Base-by-base conservation (phyloP, 805 yeast genomes). In the Candida namnaoensis region DNA sequence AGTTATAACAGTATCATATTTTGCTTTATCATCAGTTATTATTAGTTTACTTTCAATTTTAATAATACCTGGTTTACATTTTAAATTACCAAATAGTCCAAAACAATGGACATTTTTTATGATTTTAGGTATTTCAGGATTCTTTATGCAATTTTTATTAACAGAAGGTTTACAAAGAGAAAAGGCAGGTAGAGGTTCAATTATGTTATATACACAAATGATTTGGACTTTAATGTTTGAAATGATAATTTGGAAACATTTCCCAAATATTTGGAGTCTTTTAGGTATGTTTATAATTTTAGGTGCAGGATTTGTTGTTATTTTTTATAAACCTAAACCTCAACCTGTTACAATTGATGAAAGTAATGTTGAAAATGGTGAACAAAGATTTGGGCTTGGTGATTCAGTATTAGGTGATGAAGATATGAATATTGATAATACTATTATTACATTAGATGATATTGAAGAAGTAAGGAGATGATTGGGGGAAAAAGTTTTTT, bases 141-240 rank as follows among this genome's bases (percentile, higher is more conserved):
- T 88, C 60, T 62, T 79, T 45, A 83, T 82, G 80, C 96, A 90
- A 58, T 80, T 79, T 52, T 64, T 81, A 33, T 61, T 85, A 38
- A 85, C 96, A 0, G 78, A 86, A 8, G 96, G 96, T 1, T 73
- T 88, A 39, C 95, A 87, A 57, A 68, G 86, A 41, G 95, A 85
- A 47, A 72, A 69, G 45, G 95, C 96, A 0, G 78, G 88, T 5
- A 71, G 84, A 43, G 86, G 88, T 0, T 71, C 90, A 11, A 70
- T 85, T 45, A 80, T 87, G 77, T 64, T 74, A 2, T 90, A 90
- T 57, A 71, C 88, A 2, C 86, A 81, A 53, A 72, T 88, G 69
- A 64, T 88, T 2, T 87, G 82, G 62, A 91, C 96, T 0, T 64
- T 87, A 14, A 44, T 83, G 30, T 80, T 90, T 77, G 96, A 88